phyloP scores from a whole-genome alignment of 2,329 filamentous ascomycete genomes.

The Daldinia sp. region DNA sequence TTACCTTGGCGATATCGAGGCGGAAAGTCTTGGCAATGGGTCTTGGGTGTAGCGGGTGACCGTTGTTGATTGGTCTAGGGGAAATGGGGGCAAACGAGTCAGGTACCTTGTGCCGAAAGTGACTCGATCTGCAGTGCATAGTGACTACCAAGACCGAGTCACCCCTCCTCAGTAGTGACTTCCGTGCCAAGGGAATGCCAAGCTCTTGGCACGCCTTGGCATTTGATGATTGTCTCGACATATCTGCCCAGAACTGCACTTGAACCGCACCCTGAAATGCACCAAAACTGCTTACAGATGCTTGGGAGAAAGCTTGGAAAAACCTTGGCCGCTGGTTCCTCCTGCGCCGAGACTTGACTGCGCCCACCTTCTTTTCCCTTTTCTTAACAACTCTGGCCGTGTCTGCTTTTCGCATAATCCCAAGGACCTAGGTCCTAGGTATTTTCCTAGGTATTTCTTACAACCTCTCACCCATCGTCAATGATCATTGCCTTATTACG shows the following conservation, averaged over 20 bases:
- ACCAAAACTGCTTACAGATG: slow-evolving; percentile 31
- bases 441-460: not conserved
- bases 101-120: slow-evolving; percentile 42
- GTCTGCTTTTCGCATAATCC: not conserved
- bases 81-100: slow-evolving; percentile 42
- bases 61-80: slow-evolving; percentile 43
- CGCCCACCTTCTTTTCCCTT: slow-evolving; percentile 45
- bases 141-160: slow-evolving; percentile 33
- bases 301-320: slow-evolving; percentile 27
- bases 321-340: slow-evolving; percentile 45
- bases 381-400: slow-evolving; percentile 2
- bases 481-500: slow-evolving; percentile 39
- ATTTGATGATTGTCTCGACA: slow-evolving; percentile 47
- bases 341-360: slow-evolving; percentile 49
- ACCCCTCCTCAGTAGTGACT: slow-evolving; percentile 44
- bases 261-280: no score
- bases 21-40: slow-evolving; percentile 52
- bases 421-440: not conserved
- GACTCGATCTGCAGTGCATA: slow-evolving; percentile 33
- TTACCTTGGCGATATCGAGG: slow-evolving; percentile 51
- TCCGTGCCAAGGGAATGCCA: slow-evolving; percentile 47
- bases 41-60: slow-evolving; percentile 47
- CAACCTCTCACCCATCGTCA: slow-evolving; percentile 3
- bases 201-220: slow-evolving; percentile 47
- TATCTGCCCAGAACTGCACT: slow-evolving; percentile 34